phyloP scores from a whole-genome alignment of 1,139 yeast genomes.

The Taphrina sp. region DNA sequence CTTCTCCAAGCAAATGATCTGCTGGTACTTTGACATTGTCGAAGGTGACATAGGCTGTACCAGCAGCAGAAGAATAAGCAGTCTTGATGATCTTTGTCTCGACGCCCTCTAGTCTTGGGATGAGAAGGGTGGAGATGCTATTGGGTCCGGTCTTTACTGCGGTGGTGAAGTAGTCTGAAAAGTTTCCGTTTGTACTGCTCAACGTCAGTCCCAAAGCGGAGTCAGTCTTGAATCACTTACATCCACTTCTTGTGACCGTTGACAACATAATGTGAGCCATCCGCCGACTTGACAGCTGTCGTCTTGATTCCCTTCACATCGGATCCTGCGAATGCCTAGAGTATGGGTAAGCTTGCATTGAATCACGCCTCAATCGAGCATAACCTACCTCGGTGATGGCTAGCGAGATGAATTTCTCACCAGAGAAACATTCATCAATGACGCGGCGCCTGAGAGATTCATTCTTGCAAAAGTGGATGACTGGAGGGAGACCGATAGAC shows the following conservation, averaged over 20 bases:
- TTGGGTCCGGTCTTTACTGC: conserved; percentile 50
- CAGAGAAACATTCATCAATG: conserved; percentile 45
- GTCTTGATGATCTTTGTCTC: conserved; percentile 46
- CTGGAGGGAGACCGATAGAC: conserved; percentile 47
- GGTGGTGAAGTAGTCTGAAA: conserved; percentile 47
- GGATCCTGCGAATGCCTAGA: conserved; percentile 45
- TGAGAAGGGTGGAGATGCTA: conserved; percentile 48
- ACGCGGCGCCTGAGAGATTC: conserved; percentile 43
- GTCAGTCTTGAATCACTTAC: neutral
- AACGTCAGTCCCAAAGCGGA: neutral
- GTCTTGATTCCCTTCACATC: conserved; percentile 50
- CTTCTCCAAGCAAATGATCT: conserved; percentile 48
- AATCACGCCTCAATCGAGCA: no score
- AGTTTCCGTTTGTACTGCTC: conserved; percentile 42
- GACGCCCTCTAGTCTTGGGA: conserved; percentile 48
- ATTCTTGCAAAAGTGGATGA: conserved; percentile 43
- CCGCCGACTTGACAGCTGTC: conserved; percentile 46
- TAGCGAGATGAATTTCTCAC: conserved; percentile 47
- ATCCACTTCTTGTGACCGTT: conserved; percentile 51
- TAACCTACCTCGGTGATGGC: conserved; percentile 46
- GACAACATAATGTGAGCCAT: conserved; percentile 45
- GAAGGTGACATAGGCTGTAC: conserved; percentile 47
- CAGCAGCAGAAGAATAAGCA: conserved; percentile 49
- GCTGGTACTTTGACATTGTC: conserved; percentile 52
- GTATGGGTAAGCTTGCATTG: no score